Conservation (phyloP, 768 basidiomycete species). For the Mrakia gelida region DNA sequence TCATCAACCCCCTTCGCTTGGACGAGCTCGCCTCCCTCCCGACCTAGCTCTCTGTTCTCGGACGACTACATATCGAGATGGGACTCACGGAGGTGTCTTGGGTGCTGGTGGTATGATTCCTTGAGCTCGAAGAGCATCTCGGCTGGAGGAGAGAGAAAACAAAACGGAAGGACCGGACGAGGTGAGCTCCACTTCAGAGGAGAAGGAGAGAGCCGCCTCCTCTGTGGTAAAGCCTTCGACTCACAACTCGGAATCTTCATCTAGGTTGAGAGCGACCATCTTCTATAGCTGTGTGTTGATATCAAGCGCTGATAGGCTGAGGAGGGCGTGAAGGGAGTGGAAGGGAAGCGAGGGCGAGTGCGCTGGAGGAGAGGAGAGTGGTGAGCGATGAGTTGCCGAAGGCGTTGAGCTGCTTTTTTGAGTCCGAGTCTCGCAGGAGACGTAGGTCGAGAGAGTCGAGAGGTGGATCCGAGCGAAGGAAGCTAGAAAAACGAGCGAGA, state of each 20-base stretch:
- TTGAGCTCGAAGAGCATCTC: conserved; percentile 86
- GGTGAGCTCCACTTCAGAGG: conserved; percentile 11
- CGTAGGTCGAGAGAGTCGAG: background rate
- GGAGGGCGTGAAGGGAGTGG: background rate
- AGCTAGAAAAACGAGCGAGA: background rate
- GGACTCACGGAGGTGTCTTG: conserved; percentile 1
- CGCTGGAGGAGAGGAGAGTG: background rate
- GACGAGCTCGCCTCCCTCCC: background rate
- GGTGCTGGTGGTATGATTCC: conserved; percentile 58
- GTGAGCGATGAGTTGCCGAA: no score
- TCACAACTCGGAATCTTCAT: conserved; percentile 97
- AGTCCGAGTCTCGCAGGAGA: background rate
- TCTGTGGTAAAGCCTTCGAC: conserved; percentile 38
- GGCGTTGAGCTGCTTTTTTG: background rate
- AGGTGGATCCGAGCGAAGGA: background rate
- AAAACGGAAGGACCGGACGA: background rate
- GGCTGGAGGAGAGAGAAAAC: conserved; percentile 52
- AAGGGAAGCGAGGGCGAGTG: background rate
- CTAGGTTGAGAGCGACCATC: conserved; percentile 52
- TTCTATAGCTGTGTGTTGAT: background rate
- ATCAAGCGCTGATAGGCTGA: background rate
- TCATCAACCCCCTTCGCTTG: background rate
- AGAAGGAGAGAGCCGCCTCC: background rate
- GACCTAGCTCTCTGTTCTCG: no score
- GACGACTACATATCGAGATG: no score